Evolutionary conservation across 371 early-diverging fungal genomes (phyloP).

Genomic region (Nematocida major): DNA sequence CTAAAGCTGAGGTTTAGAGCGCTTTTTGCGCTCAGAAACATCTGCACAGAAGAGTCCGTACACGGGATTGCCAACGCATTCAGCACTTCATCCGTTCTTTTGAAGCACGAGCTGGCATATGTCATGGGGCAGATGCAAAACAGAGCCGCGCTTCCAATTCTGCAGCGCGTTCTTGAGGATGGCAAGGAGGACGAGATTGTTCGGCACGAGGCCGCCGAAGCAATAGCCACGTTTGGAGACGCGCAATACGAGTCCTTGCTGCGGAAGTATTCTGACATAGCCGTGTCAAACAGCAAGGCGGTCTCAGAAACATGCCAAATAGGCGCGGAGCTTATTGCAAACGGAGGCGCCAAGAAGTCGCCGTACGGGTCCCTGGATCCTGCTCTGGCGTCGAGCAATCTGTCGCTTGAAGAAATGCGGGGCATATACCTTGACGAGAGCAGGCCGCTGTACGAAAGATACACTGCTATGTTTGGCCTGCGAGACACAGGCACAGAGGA

Average conservation of each 20-base stretch:
- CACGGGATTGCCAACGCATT: constrained; percentile 70
- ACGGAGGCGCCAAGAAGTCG: constrained; percentile 38
- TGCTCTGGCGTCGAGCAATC: constrained; percentile 50
- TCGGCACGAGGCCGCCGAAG: constrained; percentile 76
- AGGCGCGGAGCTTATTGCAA: constrained; percentile 39
- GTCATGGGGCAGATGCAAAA: constrained; percentile 89
- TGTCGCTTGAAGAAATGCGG: constrained; percentile 75
- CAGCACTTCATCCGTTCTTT: constrained; percentile 75
- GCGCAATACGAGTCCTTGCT: constrained; percentile 27
- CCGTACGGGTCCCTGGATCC: constrained; percentile 61
- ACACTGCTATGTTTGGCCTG: constrained; percentile 93
- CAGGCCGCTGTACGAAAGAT: constrained; percentile 77
- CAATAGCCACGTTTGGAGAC: constrained; percentile 56
- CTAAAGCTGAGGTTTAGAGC: constrained; percentile 68
- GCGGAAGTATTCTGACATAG: constrained; percentile 36
- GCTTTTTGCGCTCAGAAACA: constrained; percentile 80
- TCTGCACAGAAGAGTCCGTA: constrained; percentile 70
- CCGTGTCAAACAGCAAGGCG: constrained; percentile 66
- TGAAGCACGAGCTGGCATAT: constrained; percentile 96
- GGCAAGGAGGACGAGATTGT: constrained; percentile 81
- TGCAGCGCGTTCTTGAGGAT: constrained; percentile 70
- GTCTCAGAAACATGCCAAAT: constrained; percentile 73
- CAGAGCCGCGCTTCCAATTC: constrained; percentile 70
- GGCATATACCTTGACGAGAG: constrained; percentile 70
- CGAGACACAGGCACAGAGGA: constrained; percentile 75